A percentile compares a stretch with the other conserved stretches of the same genome.
Evolutionary conservation across 106 monocot genomes (phyloP).

Genomic region (Apostasia ramifera): DNA sequence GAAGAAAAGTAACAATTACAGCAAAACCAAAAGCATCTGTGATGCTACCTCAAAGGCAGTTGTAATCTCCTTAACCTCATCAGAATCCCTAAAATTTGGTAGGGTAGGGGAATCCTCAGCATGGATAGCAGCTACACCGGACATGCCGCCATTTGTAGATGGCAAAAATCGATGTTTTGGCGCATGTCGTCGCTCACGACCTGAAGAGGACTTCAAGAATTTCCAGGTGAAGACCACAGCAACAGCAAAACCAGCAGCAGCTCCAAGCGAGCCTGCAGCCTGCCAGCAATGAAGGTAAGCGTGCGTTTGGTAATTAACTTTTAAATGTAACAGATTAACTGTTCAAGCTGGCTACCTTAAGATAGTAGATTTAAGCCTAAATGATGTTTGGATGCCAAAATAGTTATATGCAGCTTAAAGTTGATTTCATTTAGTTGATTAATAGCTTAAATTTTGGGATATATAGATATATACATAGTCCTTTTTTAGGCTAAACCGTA

Average conservation of each 20-base stretch:
- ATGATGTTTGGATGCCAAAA: too few species aligned
- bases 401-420: too few species aligned
- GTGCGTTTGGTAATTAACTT: background rate
- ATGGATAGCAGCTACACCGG: constrained; percentile 6
- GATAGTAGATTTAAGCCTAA: too few species aligned
- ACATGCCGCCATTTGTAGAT: background rate
- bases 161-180: constrained; percentile 33
- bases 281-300: background rate
- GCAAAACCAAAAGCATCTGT: too few species aligned
- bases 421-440: background rate
- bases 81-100: constrained; percentile 8
- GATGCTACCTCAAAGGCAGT: constrained; percentile 14
- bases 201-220: constrained; percentile 37
- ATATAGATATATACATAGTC: too few species aligned
- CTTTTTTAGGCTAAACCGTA: too few species aligned
- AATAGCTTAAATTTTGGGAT: background rate
- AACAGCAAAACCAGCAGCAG: constrained; percentile 67
- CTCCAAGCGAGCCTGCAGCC: constrained; percentile 60
- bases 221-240: constrained; percentile 75
- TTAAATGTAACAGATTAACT: background rate
- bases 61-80: constrained; percentile 11
- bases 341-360: background rate
- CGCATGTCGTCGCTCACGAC: constrained; percentile 12
- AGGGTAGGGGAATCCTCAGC: constrained; percentile 7
- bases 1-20: background rate